These are phyloP conservation scores for Kokia cookei DNA, from an alignment of 441 rosid species.

Conservation along the genomic window DNA sequence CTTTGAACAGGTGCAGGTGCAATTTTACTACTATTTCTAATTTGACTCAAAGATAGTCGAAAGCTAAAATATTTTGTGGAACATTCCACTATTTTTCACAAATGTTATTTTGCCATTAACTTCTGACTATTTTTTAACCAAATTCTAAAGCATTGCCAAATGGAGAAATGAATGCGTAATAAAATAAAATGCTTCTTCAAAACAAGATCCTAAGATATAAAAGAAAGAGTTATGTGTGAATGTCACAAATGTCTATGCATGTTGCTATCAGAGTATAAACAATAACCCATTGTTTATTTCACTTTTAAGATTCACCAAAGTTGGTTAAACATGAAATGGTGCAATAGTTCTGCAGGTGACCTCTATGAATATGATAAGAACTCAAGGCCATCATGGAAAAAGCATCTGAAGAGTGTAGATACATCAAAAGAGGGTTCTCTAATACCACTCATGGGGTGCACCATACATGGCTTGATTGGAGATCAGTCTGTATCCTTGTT, in stretches of 20 bases:
- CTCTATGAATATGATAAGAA: slow-evolving; percentile 60
- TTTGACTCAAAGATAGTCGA: background rate
- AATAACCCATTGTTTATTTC: background rate
- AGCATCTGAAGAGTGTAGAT: slow-evolving; percentile 50
- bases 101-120: background rate
- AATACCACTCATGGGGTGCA: slow-evolving; percentile 32
- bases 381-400: slow-evolving; percentile 77
- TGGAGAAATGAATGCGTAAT: background rate
- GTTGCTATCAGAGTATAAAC: background rate
- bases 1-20: background rate
- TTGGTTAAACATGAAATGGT: slow-evolving; percentile 7
- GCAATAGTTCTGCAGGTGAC: slow-evolving; percentile 52
- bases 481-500: slow-evolving; percentile 49
- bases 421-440: slow-evolving; percentile 32
- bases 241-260: background rate
- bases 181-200: background rate
- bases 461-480: slow-evolving; percentile 36
- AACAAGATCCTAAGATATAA: background rate
- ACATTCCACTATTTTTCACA: background rate
- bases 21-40: background rate
- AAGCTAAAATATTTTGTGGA: background rate
- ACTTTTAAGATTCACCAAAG: background rate
- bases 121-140: background rate
- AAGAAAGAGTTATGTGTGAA: background rate
- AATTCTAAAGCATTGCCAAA: background rate